These are phyloP conservation scores for Inga laurina DNA, from an alignment of 306 rosid genomes.

Conservation along the genomic window DNA sequence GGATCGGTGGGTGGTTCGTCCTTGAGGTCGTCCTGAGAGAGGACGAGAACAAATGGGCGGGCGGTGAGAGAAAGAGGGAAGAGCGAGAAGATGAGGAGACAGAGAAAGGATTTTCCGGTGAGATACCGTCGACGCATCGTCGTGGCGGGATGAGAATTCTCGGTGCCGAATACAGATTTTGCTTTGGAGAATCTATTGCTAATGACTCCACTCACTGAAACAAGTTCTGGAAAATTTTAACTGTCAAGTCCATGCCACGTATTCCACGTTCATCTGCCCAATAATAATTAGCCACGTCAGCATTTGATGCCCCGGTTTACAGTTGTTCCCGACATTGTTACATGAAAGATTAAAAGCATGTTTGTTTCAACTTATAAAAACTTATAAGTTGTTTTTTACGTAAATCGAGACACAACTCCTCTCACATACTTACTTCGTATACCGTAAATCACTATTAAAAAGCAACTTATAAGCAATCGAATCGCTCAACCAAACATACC, in stretches of 20 bases:
- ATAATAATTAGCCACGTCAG: background rate
- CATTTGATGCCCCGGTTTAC: background rate
- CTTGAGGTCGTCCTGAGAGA: slow-evolving; percentile 80
- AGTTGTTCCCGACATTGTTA: background rate
- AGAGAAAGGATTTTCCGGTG: slow-evolving; percentile 32
- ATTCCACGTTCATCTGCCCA: background rate
- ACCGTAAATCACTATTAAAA: no score
- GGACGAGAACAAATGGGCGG: slow-evolving; percentile 68
- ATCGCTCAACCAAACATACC: no score
- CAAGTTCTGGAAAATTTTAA: background rate
- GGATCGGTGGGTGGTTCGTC: slow-evolving; percentile 41
- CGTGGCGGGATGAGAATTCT: background rate
- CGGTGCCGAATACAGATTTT: background rate
- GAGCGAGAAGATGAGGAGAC: slow-evolving; percentile 50
- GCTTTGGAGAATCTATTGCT: background rate
- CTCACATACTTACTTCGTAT: no score
- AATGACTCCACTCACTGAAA: background rate
- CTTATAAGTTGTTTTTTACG: no score
- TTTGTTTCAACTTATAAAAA: no score
- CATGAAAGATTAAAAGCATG: background rate
- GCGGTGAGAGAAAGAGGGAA: slow-evolving; percentile 47
- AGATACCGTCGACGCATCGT: slow-evolving; percentile 37
- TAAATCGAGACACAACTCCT: no score
- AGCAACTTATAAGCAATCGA: no score
- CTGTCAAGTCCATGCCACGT: background rate